Conservation (phyloP, 2,329 filamentous ascomycete species). For the Scedosporium aurantiacum region DNA sequence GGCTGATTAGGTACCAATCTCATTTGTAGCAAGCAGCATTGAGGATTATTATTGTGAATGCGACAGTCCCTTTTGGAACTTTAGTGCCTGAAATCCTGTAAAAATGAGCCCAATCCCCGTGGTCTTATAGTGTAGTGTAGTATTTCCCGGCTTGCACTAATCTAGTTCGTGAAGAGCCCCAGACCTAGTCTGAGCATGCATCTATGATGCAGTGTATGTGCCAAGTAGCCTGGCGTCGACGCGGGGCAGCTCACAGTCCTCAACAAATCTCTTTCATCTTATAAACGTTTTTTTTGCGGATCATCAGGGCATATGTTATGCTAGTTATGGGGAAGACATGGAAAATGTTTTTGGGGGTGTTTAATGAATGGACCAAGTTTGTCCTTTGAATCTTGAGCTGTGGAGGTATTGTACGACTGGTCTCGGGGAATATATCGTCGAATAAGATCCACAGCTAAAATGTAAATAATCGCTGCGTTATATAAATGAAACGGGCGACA, state of each 20-base stretch:
- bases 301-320: not conserved
- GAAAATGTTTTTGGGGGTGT: too few relatives aligned
- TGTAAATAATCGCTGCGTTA: too few relatives aligned
- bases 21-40: too few relatives aligned
- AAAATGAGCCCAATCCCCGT: not conserved
- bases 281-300: not conserved
- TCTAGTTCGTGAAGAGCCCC: not conserved
- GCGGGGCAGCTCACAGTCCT: not conserved
- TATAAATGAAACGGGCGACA: too few relatives aligned
- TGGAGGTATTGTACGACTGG: too few relatives aligned
- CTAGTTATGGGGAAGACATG: too few relatives aligned
- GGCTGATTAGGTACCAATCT: slow-evolving; percentile 4
- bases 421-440: too few relatives aligned
- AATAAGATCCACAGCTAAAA: too few relatives aligned
- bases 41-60: not conserved
- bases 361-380: too few relatives aligned
- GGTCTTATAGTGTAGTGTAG: not conserved
- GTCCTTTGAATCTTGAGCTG: too few relatives aligned
- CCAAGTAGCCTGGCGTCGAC: not conserved
- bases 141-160: not conserved
- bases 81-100: not conserved
- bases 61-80: not conserved
- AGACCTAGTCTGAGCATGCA: not conserved
- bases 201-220: not conserved
- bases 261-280: not conserved